phyloP scores from a whole-genome alignment of 495 filamentous ascomycete genomes.

The Aspergillus hancockii region DNA sequence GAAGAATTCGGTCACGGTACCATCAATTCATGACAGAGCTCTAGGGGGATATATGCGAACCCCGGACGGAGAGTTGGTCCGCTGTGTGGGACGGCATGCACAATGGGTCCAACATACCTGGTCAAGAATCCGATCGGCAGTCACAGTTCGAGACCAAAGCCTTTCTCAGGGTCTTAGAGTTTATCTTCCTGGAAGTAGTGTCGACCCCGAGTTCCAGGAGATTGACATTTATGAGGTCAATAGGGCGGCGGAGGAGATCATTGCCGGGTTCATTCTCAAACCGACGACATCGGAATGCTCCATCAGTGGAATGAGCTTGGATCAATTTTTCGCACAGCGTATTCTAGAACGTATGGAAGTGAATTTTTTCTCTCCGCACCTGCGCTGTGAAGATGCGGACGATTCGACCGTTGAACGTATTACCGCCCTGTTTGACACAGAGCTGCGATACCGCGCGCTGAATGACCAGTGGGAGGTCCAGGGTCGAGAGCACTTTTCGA shows the following conservation, averaged over 20 bases:
- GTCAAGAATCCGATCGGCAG: background rate
- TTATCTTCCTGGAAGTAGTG: background rate
- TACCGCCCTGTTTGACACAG: background rate
- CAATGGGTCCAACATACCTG: background rate
- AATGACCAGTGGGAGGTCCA: conserved; percentile 9
- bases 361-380: background rate
- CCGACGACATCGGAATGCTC: background rate
- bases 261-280: background rate
- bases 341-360: background rate
- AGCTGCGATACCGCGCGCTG: background rate
- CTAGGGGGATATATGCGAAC: background rate
- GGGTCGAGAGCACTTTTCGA: conserved; percentile 18
- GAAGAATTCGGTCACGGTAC: background rate
- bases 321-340: background rate
- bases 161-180: background rate
- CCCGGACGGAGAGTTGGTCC: background rate
- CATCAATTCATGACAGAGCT: background rate
- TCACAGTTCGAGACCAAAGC: background rate
- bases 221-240: background rate
- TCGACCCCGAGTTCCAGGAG: background rate
- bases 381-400: too few species aligned
- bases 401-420: background rate
- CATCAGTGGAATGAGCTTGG: background rate
- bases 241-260: too few species aligned
- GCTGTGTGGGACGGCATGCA: background rate